Evolutionary conservation across 441 rosid genomes (phyloP).

Genomic region (Manihot esculenta): DNA sequence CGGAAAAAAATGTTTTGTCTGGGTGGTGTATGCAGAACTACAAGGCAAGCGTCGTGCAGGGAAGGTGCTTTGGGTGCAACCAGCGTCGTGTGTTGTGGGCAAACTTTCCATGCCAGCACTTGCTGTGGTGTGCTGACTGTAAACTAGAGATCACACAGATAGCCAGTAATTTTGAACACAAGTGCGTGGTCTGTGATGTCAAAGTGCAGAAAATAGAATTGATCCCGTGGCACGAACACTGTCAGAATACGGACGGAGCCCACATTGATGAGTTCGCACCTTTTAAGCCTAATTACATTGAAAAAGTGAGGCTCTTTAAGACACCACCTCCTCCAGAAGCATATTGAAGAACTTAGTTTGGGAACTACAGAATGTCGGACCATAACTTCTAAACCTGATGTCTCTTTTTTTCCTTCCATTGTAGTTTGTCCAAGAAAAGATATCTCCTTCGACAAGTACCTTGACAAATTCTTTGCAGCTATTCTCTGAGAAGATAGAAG

Average conservation of each 20-base stretch:
- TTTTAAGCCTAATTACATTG: slow-evolving; percentile 13
- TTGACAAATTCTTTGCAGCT: slow-evolving; percentile 10
- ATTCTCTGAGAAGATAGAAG: background rate
- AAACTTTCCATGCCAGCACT: slow-evolving; percentile 71
- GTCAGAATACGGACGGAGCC: slow-evolving; percentile 13
- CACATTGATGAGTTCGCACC: slow-evolving; percentile 23
- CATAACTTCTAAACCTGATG: background rate
- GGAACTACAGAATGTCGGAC: background rate
- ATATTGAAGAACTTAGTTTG: background rate
- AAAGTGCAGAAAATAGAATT: slow-evolving; percentile 47
- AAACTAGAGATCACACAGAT: slow-evolving; percentile 36
- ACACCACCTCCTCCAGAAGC: background rate
- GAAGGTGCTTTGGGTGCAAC: slow-evolving; percentile 70
- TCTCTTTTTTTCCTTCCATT: slow-evolving; percentile 1
- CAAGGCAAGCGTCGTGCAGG: slow-evolving; percentile 38
- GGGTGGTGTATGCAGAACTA: slow-evolving; percentile 48
- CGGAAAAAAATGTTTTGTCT: background rate
- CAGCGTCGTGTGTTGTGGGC: slow-evolving; percentile 49
- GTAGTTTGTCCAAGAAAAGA: slow-evolving; percentile 18
- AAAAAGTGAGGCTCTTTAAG: slow-evolving; percentile 21
- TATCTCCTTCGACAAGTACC: slow-evolving; percentile 12
- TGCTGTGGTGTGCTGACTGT: slow-evolving; percentile 73
- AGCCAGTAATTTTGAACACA: slow-evolving; percentile 44
- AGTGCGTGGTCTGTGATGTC: slow-evolving; percentile 72
- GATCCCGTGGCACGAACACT: slow-evolving; percentile 21